Conservation (phyloP, 2,329 filamentous ascomycete genomes). For the Lachnellula subtilissima region DNA sequence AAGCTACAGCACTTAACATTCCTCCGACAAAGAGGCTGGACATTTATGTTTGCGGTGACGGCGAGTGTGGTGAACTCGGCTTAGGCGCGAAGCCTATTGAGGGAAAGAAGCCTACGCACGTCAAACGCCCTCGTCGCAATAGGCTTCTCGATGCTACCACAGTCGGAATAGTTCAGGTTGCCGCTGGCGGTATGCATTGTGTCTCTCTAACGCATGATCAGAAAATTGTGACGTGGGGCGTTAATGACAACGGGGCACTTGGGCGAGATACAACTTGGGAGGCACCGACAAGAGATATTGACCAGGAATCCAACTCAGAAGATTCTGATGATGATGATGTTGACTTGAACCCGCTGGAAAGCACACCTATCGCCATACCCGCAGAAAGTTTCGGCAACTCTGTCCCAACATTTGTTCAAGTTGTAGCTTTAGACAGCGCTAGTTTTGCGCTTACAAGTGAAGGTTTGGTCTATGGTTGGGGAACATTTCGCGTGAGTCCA, state of each 20-base stretch:
- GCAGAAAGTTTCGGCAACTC: slow-evolving; percentile 44
- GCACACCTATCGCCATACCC: slow-evolving; percentile 48
- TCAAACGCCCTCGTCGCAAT: slow-evolving; percentile 69
- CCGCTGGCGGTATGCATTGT: slow-evolving; percentile 77
- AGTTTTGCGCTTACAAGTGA: slow-evolving; percentile 71
- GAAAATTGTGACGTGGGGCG: slow-evolving; percentile 78
- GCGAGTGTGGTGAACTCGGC: slow-evolving; percentile 72
- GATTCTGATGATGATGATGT: slow-evolving; percentile 46
- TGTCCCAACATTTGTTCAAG: slow-evolving; percentile 58
- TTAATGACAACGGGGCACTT: slow-evolving; percentile 78
- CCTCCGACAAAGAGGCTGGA: slow-evolving; percentile 60
- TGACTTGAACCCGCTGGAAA: slow-evolving; percentile 57
- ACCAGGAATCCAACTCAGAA: slow-evolving; percentile 34
- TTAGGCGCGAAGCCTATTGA: slow-evolving; percentile 62
- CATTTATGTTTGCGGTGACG: slow-evolving; percentile 76
- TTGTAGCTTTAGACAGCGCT: slow-evolving; percentile 69
- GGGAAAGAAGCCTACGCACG: slow-evolving; percentile 58
- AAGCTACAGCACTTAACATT: slow-evolving; percentile 50
- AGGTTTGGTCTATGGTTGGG: slow-evolving; percentile 76
- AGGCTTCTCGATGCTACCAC: slow-evolving; percentile 49
- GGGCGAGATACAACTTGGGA: slow-evolving; percentile 70
- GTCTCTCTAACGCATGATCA: slow-evolving; percentile 73
- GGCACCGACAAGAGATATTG: slow-evolving; percentile 53
- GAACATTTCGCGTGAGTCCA: slow-evolving; percentile 63
- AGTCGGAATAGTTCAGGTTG: slow-evolving; percentile 67